phyloP scores from a whole-genome alignment of 2,329 filamentous ascomycete genomes.

The Talaromyces sp. region DNA sequence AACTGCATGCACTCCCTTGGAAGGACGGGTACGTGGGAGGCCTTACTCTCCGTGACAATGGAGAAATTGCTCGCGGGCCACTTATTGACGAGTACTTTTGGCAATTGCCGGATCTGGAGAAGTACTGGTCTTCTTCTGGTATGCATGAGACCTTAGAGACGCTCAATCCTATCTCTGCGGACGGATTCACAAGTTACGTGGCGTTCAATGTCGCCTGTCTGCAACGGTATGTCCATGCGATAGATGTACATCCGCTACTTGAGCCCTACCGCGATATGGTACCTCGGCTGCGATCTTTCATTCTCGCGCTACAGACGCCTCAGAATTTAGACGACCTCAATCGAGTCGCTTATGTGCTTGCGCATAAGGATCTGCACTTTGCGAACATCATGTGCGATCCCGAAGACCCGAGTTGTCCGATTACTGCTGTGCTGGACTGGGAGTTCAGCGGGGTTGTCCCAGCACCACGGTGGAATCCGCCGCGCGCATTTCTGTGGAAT shows the following conservation, averaged over 20 bases:
- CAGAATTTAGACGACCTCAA: conserved; percentile 18
- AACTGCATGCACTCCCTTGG: conserved; percentile 27
- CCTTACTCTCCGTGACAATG: conserved; percentile 11
- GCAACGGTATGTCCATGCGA: conserved; percentile 24
- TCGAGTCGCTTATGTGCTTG: conserved; percentile 22
- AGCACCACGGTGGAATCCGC: conserved; percentile 32
- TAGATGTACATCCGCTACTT: conserved; percentile 24
- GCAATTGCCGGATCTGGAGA: conserved; percentile 27
- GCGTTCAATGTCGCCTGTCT: conserved; percentile 23
- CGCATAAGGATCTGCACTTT: conserved; percentile 38
- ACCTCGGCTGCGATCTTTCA: conserved; percentile 26
- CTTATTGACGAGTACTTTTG: conserved; percentile 37
- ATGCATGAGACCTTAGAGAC: conserved; percentile 5
- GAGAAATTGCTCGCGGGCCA: conserved; percentile 19
- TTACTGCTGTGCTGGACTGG: conserved; percentile 36
- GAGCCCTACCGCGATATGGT: conserved; percentile 24
- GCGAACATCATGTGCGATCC: conserved; percentile 35
- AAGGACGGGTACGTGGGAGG: conserved; percentile 23
- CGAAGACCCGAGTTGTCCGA: conserved; percentile 12
- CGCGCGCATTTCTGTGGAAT: conserved; percentile 34
- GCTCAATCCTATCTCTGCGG: conserved; percentile 7
- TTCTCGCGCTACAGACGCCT: not conserved
- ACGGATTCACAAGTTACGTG: conserved; percentile 22
- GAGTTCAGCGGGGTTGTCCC: conserved; percentile 38
- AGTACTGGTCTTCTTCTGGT: conserved; percentile 23